Percentiles rank a stretch among this genome's conserved stretches.
These are phyloP conservation scores for Saccharomycopsis hybrid DNA, from an alignment of 1,139 yeast genomes.

Conservation along the genomic window DNA sequence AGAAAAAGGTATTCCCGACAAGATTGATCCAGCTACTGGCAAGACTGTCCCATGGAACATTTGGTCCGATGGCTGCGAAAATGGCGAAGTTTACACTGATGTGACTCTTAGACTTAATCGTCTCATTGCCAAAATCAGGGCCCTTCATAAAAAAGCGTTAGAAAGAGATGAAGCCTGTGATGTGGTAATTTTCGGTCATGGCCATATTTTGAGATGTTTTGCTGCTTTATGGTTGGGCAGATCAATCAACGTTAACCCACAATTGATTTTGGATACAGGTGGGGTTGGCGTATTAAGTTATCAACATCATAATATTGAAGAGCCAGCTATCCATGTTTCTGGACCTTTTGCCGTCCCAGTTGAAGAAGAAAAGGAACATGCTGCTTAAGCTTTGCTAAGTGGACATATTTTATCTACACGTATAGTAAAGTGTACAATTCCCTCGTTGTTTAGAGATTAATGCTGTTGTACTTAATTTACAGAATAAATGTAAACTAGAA, in stretches of 20 bases:
- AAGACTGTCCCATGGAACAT: constrained; percentile 58
- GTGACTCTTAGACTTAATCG: constrained; percentile 67
- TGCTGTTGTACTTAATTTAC: neutral
- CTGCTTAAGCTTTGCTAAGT: neutral
- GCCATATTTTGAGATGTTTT: constrained; percentile 84
- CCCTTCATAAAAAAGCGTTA: constrained; percentile 55
- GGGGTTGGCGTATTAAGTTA: constrained; percentile 91
- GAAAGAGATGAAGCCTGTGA: constrained; percentile 54
- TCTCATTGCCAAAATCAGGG: constrained; percentile 55
- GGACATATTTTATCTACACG: neutral
- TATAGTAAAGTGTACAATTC: neutral
- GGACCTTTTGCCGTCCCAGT: constrained; percentile 76
- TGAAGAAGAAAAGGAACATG: constrained; percentile 35
- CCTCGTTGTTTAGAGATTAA: neutral
- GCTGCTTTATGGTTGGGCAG: constrained; percentile 80
- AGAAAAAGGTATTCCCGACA: constrained; percentile 45
- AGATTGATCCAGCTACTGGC: constrained; percentile 22
- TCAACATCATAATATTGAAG: constrained; percentile 76
- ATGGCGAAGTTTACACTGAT: constrained; percentile 65
- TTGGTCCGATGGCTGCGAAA: constrained; percentile 91
- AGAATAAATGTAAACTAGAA: no score
- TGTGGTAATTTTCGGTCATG: constrained; percentile 81
- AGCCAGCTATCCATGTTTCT: constrained; percentile 78
- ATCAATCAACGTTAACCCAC: constrained; percentile 57
- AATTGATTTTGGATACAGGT: constrained; percentile 85